Conservation (phyloP, 768 basidiomycete species). For the Coprinopsis strossmayeri region DNA sequence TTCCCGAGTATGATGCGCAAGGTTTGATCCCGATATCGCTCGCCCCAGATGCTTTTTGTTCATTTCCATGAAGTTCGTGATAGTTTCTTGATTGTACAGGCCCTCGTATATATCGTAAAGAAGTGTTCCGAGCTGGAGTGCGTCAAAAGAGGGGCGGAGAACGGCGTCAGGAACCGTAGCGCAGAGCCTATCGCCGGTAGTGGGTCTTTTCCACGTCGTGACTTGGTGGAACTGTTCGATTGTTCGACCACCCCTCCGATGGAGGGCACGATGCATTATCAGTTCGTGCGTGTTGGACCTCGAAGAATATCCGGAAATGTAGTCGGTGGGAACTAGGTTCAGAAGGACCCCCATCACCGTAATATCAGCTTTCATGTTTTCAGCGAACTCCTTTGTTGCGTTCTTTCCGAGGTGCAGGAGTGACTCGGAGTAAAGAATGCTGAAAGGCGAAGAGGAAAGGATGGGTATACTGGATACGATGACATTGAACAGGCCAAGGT, state of each 20-base stretch:
- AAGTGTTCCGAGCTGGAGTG: slow-evolving; percentile 24
- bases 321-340: slow-evolving; percentile 27
- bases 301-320: slow-evolving; percentile 28
- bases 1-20: slow-evolving; percentile 41
- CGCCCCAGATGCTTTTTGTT: not conserved
- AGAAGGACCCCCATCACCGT: slow-evolving; percentile 26
- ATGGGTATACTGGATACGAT: slow-evolving; percentile 32
- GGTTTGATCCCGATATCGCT: slow-evolving; percentile 4
- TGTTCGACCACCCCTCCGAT: not conserved
- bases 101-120: slow-evolving; percentile 33
- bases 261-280: not conserved
- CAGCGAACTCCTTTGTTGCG: slow-evolving; percentile 23
- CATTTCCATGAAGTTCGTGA: slow-evolving; percentile 12
- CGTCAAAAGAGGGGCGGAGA: slow-evolving; percentile 15
- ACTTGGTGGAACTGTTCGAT: slow-evolving; percentile 28
- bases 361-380: slow-evolving; percentile 26
- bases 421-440: slow-evolving; percentile 37
- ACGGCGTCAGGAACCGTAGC: slow-evolving; percentile 11
- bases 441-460: slow-evolving; percentile 22
- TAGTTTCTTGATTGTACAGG: slow-evolving; percentile 29
- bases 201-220: slow-evolving; percentile 30
- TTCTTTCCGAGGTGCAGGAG: slow-evolving; percentile 25
- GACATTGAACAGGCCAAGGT: slow-evolving; percentile 40
- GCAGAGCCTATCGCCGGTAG: slow-evolving; percentile 18
- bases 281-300: slow-evolving; percentile 29